Evolutionary conservation across 495 filamentous ascomycete species (phyloP).

Genomic region (Aspergillus indologenus): DNA sequence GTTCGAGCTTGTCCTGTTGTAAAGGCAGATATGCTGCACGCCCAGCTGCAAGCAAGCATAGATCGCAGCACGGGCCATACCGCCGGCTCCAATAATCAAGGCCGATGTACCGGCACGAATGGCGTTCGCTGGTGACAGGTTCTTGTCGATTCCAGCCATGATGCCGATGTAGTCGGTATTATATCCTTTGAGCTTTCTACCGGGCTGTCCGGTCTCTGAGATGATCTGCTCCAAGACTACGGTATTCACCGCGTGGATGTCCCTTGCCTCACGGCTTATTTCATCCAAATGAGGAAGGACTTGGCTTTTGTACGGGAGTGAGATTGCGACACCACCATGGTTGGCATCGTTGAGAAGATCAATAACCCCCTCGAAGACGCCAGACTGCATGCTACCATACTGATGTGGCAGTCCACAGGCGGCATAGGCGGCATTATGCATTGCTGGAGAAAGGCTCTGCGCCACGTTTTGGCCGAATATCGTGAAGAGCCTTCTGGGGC

Average conservation of each 20-base stretch:
- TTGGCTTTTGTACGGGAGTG: slow-evolving; percentile 61
- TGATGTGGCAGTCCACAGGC: slow-evolving; percentile 64
- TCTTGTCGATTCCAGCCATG: slow-evolving; percentile 57
- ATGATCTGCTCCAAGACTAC: slow-evolving; percentile 48
- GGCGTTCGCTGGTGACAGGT: slow-evolving; percentile 42
- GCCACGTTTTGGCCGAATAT: slow-evolving; percentile 27
- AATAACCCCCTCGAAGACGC: slow-evolving; percentile 53
- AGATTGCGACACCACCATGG: slow-evolving; percentile 63
- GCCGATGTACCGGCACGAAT: slow-evolving; percentile 48
- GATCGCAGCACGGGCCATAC: slow-evolving; percentile 60
- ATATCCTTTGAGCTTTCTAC: slow-evolving; percentile 46
- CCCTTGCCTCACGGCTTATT: slow-evolving; percentile 54
- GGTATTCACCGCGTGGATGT: slow-evolving; percentile 67
- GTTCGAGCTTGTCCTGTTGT: slow-evolving; percentile 56
- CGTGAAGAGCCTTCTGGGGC: slow-evolving; percentile 32
- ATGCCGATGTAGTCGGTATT: slow-evolving; percentile 70
- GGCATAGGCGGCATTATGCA: slow-evolving; percentile 66
- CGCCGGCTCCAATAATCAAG: slow-evolving; percentile 59
- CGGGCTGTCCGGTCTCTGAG: slow-evolving; percentile 25
- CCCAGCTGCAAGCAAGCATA: slow-evolving; percentile 59
- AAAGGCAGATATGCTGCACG: slow-evolving; percentile 57
- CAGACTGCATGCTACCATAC: slow-evolving; percentile 48
- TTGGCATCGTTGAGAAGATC: slow-evolving; percentile 49
- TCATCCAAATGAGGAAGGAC: slow-evolving; percentile 59
- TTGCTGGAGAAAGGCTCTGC: slow-evolving; percentile 27